These are phyloP conservation scores for Boeremia lycopersici DNA, from an alignment of 2,329 filamentous ascomycete species.

Conservation along the genomic window DNA sequence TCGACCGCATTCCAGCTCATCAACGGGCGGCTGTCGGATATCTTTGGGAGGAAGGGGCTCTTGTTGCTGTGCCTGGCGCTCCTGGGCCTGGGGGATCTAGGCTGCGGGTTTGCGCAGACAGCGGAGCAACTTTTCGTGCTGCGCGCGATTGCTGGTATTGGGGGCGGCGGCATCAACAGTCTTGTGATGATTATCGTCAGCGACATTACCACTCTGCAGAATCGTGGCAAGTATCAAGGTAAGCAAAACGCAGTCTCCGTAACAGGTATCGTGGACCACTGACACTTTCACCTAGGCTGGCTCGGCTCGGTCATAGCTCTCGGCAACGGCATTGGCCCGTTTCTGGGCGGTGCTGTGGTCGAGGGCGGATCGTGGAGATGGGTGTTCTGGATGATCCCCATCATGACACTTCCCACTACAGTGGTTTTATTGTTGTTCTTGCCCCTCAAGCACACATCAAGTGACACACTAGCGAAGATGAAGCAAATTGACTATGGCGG, in stretches of 20 bases:
- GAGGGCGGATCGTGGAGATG: conserved; percentile 51
- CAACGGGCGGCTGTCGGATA: conserved; percentile 57
- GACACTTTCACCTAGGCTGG: conserved; percentile 21
- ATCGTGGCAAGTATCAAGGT: conserved; percentile 51
- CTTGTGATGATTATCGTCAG: conserved; percentile 57
- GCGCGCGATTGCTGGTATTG: conserved; percentile 61
- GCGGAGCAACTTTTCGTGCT: conserved; percentile 59
- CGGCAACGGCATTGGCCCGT: conserved; percentile 36
- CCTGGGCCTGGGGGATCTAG: conserved; percentile 59
- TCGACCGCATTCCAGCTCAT: conserved; percentile 56
- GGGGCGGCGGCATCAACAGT: conserved; percentile 53
- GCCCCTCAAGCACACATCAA: conserved; percentile 53
- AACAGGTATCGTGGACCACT: not conserved
- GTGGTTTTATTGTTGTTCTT: conserved; percentile 25
- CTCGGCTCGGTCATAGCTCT: conserved; percentile 31
- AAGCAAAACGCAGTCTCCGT: not conserved
- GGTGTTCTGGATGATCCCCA: conserved; percentile 49
- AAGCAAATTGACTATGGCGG: conserved; percentile 66
- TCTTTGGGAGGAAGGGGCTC: conserved; percentile 57
- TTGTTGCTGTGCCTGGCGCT: conserved; percentile 48
- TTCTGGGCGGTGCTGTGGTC: conserved; percentile 40
- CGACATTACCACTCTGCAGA: conserved; percentile 56
- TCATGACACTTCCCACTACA: conserved; percentile 18
- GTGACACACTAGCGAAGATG: conserved; percentile 54
- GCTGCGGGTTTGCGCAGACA: conserved; percentile 56